Base-by-base conservation (phyloP, 257 asterid genomes). In the Ballota nigra region DNA sequence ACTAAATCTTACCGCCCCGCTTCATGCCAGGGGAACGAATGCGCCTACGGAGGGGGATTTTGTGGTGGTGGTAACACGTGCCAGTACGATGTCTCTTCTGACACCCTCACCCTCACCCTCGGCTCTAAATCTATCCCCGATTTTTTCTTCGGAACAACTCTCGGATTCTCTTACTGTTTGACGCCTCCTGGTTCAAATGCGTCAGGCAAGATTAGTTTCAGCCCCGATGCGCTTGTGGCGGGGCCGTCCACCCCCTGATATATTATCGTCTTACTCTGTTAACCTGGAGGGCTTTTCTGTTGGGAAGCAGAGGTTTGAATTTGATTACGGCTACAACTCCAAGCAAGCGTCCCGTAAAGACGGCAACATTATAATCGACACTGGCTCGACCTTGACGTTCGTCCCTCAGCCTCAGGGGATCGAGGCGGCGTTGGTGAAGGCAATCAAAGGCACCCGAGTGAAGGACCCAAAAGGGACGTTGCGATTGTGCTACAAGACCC, bases 151-250 rank as follows among this genome's bases (percentile, higher is more conserved):
- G 59, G 45, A 16, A 72, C 0, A 86, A 85, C 0, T 33, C 38
- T 0, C 95, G 92, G 2, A 18, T 52, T 52, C 28, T 52, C 59
- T 4, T 52, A 52, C 59, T 52, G 59, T 5, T 9, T 52, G 2
- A 52, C 59, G 0, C 10, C 22, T 6, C 12, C 6, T 3, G 59
- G 19, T 7, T 52, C 59, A 11, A 18, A 18, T 1, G 6, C 19
- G 8, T 0, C 85, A 0, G 86, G 96, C 82, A 84, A 66, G 52
- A 85, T 90, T 7, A 83, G 70, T 3, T 86, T 90, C 15, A 96
- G 97, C 0, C 10, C 53, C 2, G 3, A 60, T 0, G 87, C 89
- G 0, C 4, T 58, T 0, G 80, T 88, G 7, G 8, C 68, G 0
- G 91, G 86, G 2, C 68, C 64, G 0, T 78, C 89, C 0, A 87